Percentiles rank a stretch among this genome's conserved stretches.
Evolutionary conservation across 352 stramenopile species (phyloP).

Genomic region (Phytophthora macrochlamydospora): DNA sequence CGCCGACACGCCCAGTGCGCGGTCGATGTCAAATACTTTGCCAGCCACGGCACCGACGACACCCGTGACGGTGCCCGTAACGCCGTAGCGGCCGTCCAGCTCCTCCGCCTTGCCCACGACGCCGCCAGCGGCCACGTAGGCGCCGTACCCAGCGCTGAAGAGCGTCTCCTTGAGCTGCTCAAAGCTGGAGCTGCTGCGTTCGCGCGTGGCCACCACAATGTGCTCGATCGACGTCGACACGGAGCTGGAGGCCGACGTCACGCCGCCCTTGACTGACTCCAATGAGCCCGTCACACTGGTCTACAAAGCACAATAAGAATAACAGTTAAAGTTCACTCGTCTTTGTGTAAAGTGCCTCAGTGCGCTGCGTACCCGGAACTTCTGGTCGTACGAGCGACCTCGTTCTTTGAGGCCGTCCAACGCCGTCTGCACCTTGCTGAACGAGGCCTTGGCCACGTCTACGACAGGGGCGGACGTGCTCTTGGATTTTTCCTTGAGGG

Average conservation of each 20-base stretch:
- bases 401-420: conserved; percentile 63
- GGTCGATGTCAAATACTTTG: conserved; percentile 61
- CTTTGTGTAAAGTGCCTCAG: background rate
- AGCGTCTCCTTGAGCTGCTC: conserved; percentile 65
- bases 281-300: conserved; percentile 47
- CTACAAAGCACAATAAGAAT: conserved; percentile 2
- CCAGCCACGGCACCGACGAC: conserved; percentile 55
- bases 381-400: conserved; percentile 73
- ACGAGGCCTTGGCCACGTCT: conserved; percentile 56
- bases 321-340: background rate
- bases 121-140: conserved; percentile 56
- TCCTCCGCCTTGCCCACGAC: conserved; percentile 64
- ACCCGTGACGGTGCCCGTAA: conserved; percentile 54
- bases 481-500: conserved; percentile 60
- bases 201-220: conserved; percentile 63
- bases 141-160: conserved; percentile 52
- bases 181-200: conserved; percentile 61
- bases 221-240: conserved; percentile 73
- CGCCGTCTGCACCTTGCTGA: conserved; percentile 56
- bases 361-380: conserved; percentile 39
- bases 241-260: conserved; percentile 40
- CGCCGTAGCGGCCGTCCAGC: conserved; percentile 62
- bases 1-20: conserved; percentile 66
- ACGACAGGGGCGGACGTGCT: conserved; percentile 53
- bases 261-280: conserved; percentile 44